phyloP scores from a whole-genome alignment of 495 filamentous ascomycete genomes.

The Xylaria cubensis region DNA sequence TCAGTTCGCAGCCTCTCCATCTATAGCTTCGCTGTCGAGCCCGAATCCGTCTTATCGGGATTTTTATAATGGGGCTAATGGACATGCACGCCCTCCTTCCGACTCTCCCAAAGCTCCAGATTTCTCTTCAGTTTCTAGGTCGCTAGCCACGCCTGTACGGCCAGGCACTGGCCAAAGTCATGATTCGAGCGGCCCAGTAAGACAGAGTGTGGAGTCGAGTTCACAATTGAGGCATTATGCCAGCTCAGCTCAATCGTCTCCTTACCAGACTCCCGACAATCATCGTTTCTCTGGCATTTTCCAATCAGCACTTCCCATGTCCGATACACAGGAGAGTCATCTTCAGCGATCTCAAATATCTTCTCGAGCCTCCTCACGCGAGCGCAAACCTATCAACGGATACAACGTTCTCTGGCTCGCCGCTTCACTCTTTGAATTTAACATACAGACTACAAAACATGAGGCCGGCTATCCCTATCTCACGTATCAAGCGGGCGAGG shows the following conservation, averaged over 20 bases:
- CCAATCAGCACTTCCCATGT: slow-evolving; percentile 84
- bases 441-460: slow-evolving; percentile 86
- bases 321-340: slow-evolving; percentile 60
- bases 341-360: slow-evolving; percentile 52
- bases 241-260: slow-evolving; percentile 53
- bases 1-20: slow-evolving; percentile 61
- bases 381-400: slow-evolving; percentile 49
- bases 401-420: slow-evolving; percentile 80
- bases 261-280: slow-evolving; percentile 46
- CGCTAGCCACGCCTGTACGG: slow-evolving; percentile 43
- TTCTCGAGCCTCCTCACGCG: slow-evolving; percentile 58
- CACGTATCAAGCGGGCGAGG: slow-evolving; percentile 91
- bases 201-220: slow-evolving; percentile 53
- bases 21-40: slow-evolving; percentile 51
- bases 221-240: slow-evolving; percentile 50
- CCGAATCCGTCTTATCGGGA: slow-evolving; percentile 59
- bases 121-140: slow-evolving; percentile 41
- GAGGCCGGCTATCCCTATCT: slow-evolving; percentile 97
- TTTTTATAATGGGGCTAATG: slow-evolving; percentile 52
- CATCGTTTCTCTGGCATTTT: slow-evolving; percentile 72
- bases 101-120: slow-evolving; percentile 55
- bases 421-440: slow-evolving; percentile 94
- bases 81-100: slow-evolving; percentile 45
- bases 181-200: slow-evolving; percentile 51
- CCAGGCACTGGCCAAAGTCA: slow-evolving; percentile 60